A percentile compares a stretch with the other conserved stretches of the same genome.
These are phyloP conservation scores for Fusarium sp. DNA, from an alignment of 2,329 filamentous ascomycete species.

Conservation along the genomic window DNA sequence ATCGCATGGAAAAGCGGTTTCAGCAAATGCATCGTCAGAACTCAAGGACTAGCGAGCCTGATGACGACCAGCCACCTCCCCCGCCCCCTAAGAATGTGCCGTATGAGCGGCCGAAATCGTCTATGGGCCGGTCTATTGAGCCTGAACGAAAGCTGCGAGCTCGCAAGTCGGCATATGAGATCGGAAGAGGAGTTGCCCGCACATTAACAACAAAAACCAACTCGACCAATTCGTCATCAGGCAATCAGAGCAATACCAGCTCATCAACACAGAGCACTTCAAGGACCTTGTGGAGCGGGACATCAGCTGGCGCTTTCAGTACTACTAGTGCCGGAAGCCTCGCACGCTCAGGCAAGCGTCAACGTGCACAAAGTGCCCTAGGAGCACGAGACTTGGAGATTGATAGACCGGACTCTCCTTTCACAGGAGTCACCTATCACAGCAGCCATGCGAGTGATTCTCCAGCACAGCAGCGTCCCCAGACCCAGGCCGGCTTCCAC, in stretches of 20 bases:
- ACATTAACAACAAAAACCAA: slow-evolving; percentile 91
- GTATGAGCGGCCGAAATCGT: slow-evolving; percentile 67
- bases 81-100: slow-evolving; percentile 63
- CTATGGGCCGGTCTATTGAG: slow-evolving; percentile 56
- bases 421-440: slow-evolving; percentile 88
- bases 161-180: slow-evolving; percentile 81
- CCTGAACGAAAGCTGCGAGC: slow-evolving; percentile 63
- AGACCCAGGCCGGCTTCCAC: slow-evolving; percentile 72
- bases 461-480: slow-evolving; percentile 62
- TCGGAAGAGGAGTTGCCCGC: slow-evolving; percentile 75
- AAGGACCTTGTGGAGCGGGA: slow-evolving; percentile 91
- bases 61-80: slow-evolving; percentile 68
- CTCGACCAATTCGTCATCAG: slow-evolving; percentile 79
- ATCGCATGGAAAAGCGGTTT: slow-evolving; percentile 88
- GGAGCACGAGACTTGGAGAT: slow-evolving; percentile 66
- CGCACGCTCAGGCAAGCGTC: slow-evolving; percentile 75
- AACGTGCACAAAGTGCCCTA: slow-evolving; percentile 71
- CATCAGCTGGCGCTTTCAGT: slow-evolving; percentile 89
- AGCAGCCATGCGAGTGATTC: slow-evolving; percentile 78
- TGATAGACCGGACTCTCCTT: slow-evolving; percentile 68
- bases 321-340: slow-evolving; percentile 95
- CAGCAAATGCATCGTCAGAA: slow-evolving; percentile 74
- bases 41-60: slow-evolving; percentile 50
- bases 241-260: slow-evolving; percentile 76
- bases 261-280: slow-evolving; percentile 81